Conservation (phyloP, 768 basidiomycete genomes). For the Tulasnella sp. region DNA sequence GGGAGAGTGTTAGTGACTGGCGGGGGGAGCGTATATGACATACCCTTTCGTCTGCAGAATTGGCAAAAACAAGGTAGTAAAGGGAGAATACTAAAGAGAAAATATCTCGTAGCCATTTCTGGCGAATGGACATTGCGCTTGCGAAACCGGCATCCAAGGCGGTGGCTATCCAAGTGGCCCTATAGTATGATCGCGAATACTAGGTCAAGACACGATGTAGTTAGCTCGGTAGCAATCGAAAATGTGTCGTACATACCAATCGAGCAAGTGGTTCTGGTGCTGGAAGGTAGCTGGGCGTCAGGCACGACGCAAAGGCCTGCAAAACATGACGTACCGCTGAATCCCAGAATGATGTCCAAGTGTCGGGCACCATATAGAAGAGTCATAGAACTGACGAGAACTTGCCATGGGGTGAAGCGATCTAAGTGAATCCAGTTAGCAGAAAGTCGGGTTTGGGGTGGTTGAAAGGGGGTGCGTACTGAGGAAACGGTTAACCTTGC, state of each 20-base stretch:
- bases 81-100: constrained; percentile 72
- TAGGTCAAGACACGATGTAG: constrained; percentile 24
- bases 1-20: background rate
- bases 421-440: constrained; percentile 29
- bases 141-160: constrained; percentile 97
- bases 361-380: constrained; percentile 72
- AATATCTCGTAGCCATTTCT: constrained; percentile 82
- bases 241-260: constrained; percentile 42
- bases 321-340: constrained; percentile 46
- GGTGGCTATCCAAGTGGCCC: constrained; percentile 88
- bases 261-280: constrained; percentile 89
- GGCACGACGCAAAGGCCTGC: background rate
- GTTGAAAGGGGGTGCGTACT: constrained; percentile 32
- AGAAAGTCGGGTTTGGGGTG: constrained; percentile 13
- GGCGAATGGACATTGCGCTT: constrained; percentile 83
- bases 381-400: constrained; percentile 77
- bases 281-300: constrained; percentile 23
- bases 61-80: constrained; percentile 83
- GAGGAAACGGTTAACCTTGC: constrained; percentile 43
- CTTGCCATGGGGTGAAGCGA: constrained; percentile 92
- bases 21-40: constrained; percentile 18
- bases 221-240: background rate
- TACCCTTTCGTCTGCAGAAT: constrained; percentile 94
- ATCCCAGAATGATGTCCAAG: constrained; percentile 71
- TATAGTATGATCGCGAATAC: constrained; percentile 90